Conservation (phyloP, 2,329 filamentous ascomycete species). For the Clonostachys byssicola region DNA sequence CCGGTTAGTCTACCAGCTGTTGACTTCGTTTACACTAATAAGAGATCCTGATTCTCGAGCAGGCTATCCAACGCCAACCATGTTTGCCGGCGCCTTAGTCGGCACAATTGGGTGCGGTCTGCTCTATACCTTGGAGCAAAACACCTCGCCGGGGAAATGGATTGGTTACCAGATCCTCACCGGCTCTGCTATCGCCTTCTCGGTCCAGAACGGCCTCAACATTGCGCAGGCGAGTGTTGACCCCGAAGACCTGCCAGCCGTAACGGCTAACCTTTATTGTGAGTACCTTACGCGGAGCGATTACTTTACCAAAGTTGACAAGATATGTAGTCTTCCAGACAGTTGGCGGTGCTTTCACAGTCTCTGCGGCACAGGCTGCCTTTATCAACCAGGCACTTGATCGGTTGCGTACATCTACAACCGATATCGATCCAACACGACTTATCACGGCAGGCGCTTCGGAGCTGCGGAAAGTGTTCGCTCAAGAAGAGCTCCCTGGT, state of each 20-base stretch:
- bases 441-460: constrained; percentile 35
- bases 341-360: constrained; percentile 34
- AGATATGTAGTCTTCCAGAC: constrained; percentile 25
- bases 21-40: background rate
- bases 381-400: constrained; percentile 27
- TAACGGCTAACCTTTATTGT: constrained; percentile 1
- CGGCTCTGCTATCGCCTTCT: constrained; percentile 32
- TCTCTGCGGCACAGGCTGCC: constrained; percentile 30
- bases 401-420: constrained; percentile 14
- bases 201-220: constrained; percentile 37
- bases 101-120: constrained; percentile 24
- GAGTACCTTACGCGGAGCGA: background rate
- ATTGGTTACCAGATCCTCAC: constrained; percentile 21
- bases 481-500: constrained; percentile 31
- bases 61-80: constrained; percentile 21
- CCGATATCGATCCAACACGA: constrained; percentile 16
- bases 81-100: constrained; percentile 25
- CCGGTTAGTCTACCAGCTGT: background rate
- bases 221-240: constrained; percentile 26
- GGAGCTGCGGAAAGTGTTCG: constrained; percentile 42
- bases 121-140: constrained; percentile 12
- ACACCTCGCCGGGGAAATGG: constrained; percentile 1
- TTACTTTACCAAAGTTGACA: background rate
- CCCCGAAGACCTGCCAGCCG: constrained; percentile 1
- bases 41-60: constrained; percentile 5